These are phyloP conservation scores for Colletotrichum theobromicola DNA, from an alignment of 2,329 filamentous ascomycete species.

Conservation along the genomic window DNA sequence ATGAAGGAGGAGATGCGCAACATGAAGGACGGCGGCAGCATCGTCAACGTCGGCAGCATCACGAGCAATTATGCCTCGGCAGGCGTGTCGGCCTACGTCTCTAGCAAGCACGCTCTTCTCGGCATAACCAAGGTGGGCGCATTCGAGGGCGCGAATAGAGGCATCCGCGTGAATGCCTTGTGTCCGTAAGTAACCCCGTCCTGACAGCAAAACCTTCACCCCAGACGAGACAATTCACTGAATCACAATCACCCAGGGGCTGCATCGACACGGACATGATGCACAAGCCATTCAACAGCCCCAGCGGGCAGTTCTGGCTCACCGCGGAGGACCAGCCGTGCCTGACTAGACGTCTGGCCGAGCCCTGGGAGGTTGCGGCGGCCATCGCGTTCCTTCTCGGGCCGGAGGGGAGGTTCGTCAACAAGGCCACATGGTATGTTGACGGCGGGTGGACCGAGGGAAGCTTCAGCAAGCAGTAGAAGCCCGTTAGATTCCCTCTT, in stretches of 20 bases:
- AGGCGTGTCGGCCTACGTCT: slow-evolving; percentile 35
- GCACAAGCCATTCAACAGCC: slow-evolving; percentile 28
- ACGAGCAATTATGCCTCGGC: slow-evolving; percentile 44
- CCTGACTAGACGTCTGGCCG: slow-evolving; percentile 30
- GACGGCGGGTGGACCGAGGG: slow-evolving; percentile 46
- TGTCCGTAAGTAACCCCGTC: slow-evolving; percentile 6
- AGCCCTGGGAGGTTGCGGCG: slow-evolving; percentile 32
- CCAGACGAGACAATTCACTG: background rate
- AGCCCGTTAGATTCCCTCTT: fast-evolving
- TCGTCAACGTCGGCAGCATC: slow-evolving; percentile 53
- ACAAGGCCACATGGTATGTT: slow-evolving; percentile 24
- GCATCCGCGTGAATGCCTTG: slow-evolving; percentile 16
- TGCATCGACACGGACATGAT: slow-evolving; percentile 35
- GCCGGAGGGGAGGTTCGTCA: slow-evolving; percentile 36
- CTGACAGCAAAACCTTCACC: background rate
- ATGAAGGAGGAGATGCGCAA: slow-evolving; percentile 32
- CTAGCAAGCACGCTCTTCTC: slow-evolving; percentile 34
- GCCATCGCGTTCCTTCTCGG: slow-evolving; percentile 34
- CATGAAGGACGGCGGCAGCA: slow-evolving; percentile 48
- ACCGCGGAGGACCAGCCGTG: slow-evolving; percentile 24
- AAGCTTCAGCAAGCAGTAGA: background rate
- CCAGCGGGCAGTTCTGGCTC: slow-evolving; percentile 12
- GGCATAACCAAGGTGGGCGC: slow-evolving; percentile 32
- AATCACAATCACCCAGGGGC: slow-evolving; percentile 22
- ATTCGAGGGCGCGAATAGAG: slow-evolving; percentile 27